These are phyloP conservation scores for Plasmodium relictum DNA, from an alignment of 169 alveolate genomes.

Conservation along the genomic window DNA sequence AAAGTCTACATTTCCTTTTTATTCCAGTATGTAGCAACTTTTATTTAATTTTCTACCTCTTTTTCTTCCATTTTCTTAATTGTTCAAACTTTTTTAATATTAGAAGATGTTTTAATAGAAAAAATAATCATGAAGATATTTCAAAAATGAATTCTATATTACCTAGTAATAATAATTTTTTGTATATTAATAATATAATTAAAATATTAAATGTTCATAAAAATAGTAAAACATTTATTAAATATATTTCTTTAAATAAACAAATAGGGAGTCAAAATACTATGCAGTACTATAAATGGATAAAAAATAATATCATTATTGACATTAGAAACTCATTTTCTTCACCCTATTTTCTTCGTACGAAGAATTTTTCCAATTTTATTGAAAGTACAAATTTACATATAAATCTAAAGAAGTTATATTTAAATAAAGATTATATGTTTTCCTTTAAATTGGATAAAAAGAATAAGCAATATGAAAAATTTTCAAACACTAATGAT, in stretches of 20 bases:
- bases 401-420: slow-evolving; percentile 43
- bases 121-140: slow-evolving; percentile 37
- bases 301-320: slow-evolving; percentile 41
- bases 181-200: slow-evolving; percentile 54
- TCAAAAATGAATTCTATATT: slow-evolving; percentile 25
- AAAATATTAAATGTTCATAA: slow-evolving; percentile 52
- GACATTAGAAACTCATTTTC: slow-evolving; percentile 73
- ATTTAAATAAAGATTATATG: slow-evolving; percentile 50
- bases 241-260: slow-evolving; percentile 25
- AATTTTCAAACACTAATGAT: slow-evolving; percentile 31
- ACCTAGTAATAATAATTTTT: slow-evolving; percentile 41
- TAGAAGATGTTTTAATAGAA: slow-evolving; percentile 48
- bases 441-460: slow-evolving; percentile 59
- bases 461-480: slow-evolving; percentile 35
- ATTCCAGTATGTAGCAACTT: slow-evolving; percentile 66
- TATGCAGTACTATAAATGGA: slow-evolving; percentile 62
- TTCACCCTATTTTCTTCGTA: slow-evolving; percentile 70
- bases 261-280: slow-evolving; percentile 14
- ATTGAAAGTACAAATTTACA: slow-evolving; percentile 69
- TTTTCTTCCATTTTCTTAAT: slow-evolving; percentile 57
- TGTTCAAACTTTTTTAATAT: slow-evolving; percentile 69
- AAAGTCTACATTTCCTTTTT: slow-evolving; percentile 38
- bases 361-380: slow-evolving; percentile 53
- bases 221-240: slow-evolving; percentile 37
- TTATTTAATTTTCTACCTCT: slow-evolving; percentile 58